Conservation (phyloP, 2,329 filamentous ascomycete species). For the Verticillium dahliae region DNA sequence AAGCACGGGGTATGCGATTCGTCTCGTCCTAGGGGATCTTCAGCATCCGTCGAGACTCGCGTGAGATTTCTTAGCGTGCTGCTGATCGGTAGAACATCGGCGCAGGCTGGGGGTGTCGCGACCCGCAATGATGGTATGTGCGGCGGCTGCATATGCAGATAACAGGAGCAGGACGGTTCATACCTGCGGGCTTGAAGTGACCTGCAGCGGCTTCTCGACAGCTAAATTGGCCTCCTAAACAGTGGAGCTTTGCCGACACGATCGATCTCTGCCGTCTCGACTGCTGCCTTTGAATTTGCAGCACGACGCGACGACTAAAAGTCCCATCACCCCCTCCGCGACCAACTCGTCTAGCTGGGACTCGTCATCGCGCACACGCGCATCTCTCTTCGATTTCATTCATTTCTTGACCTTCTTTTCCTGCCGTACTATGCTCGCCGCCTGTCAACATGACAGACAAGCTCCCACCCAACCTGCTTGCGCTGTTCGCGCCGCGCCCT, state of each 20-base stretch:
- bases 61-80: slow-evolving; percentile 2
- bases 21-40: not conserved
- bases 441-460: slow-evolving; percentile 76
- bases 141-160: not conserved
- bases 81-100: not conserved
- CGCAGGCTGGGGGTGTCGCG: not conserved
- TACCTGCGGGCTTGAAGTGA: not conserved
- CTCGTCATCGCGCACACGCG: not conserved
- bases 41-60: not conserved
- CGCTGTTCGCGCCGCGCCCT: slow-evolving; percentile 91
- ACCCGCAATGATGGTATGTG: not conserved
- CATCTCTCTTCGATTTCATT: not conserved
- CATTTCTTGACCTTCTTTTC: not conserved
- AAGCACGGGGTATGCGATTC: not conserved
- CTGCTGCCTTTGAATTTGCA: not conserved
- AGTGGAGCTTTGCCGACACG: not conserved
- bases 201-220: not conserved
- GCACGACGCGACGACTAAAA: not conserved
- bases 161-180: not conserved
- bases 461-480: slow-evolving; percentile 84
- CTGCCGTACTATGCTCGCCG: not conserved
- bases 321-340: not conserved
- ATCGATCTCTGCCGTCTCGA: not conserved
- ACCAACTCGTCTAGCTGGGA: not conserved
- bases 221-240: not conserved